Base-by-base conservation (phyloP, 225 moss, liverwort and hornwort genomes). In the Climacium dendroides region DNA sequence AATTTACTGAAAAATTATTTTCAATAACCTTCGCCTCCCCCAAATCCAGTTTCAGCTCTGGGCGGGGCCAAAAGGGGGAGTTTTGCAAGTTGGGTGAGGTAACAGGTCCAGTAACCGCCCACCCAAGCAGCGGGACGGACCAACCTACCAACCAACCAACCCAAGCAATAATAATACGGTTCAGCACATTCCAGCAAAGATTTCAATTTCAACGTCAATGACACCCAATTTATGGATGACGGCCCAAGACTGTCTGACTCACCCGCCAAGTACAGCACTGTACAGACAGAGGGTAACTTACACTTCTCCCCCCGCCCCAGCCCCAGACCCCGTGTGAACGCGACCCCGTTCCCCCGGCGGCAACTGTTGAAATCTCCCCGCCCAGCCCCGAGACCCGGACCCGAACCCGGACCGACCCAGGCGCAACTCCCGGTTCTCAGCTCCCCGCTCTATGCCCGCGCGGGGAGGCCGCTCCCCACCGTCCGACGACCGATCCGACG, bases 311-410 rank as follows among this genome's bases (percentile, higher is more conserved):
- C 7, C 1, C 1, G 4, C 17, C 11, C 7, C n/a, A n/a, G n/a
- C 5, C 7, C 45, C 45, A 6, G 45, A 8, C 10, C 30, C 58
- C 17, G 84, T 73, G 84, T 84, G 59, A 88, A 85, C 78, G 17
- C 22, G 16, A 34, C 72, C 50, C 58, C 7, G 1, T 12, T 37
- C 45, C n/a, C 29, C 45, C 65, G 13, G 54, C 50, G 58, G 52
- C 83, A 90, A 62, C 92, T 84, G 88, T 86, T 90, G 81, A 76
- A 57, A 86, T 90, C 92, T 90, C 86, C 81, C 85, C 82, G 24
- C 57, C 35, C 29, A 10, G 14, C 25, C 80, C 45, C 58, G 57
- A 14, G 12, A 10, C 54, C 64, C 81, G 34, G 63, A 5, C 62
- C 64, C 81, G 34, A 48, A 5, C 62, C 53, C 55, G 28, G 14